Base-by-base conservation (phyloP, 352 stramenopile species). In the Phytopythium ostracodes region DNA sequence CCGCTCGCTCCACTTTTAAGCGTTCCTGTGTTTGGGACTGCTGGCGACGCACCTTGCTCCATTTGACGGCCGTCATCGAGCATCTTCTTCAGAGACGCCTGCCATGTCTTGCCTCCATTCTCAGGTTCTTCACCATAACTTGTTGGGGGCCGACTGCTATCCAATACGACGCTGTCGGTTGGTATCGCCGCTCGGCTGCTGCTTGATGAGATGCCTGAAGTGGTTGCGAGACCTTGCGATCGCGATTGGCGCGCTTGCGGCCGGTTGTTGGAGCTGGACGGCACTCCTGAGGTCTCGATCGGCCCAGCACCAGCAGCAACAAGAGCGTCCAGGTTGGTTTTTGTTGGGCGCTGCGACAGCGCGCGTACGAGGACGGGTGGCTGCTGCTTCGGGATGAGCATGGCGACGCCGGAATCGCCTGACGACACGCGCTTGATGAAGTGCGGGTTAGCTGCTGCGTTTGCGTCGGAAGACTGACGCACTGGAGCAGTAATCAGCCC, bases 61-160 rank as follows among this genome's bases (percentile, higher is more conserved):
- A 10, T 27, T 25, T 60, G 38, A 38, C 78, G 72, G 0, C 78
- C 78, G 47, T 77, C 70, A 0, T 75, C 78, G 0, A 89, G 69
- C 31, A 87, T 68, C 50, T 81, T 75, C 61, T 87, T 89, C 2
- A 91, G 62, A 0, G 76, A 87, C 10, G 56, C 64, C 31, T 89
- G 82, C 79, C 80, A 91, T 20, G 79, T 54, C 40, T 24, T 31
- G 11, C 25, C 10, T 9, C 43, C 40, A 5, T 24, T 38, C 1
- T 11, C 22, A 4, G 10, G 22, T 3, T 18, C 10, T 12, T 51
- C 46, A n/a, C 11, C 8, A 24, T 3, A 14, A 33, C 5, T 5
- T 42, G 20, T 4, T 42, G 18, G 25, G 11, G 6, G n/a, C 4
- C 44, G 63, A 33, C 46, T 63, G 42, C 20, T 36, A 38, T 15